A percentile compares a stretch with the other conserved stretches of the same genome.
Evolutionary conservation across 768 basidiomycete genomes (phyloP).

Genomic region (Rossbeevera mucosa): DNA sequence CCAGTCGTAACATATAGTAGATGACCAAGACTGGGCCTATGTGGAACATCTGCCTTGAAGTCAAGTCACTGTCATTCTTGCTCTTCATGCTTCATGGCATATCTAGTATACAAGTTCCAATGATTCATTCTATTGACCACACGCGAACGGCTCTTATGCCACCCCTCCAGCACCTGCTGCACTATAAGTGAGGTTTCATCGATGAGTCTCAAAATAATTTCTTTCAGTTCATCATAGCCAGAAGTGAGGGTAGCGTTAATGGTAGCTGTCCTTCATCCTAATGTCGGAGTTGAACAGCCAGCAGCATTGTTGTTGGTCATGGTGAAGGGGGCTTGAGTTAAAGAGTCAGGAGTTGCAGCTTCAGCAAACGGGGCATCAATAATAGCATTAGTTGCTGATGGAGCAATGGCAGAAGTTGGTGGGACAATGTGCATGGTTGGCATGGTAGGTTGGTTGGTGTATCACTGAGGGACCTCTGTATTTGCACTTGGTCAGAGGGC

Average conservation of each 20-base stretch:
- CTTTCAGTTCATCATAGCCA: neutral
- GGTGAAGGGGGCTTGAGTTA: neutral
- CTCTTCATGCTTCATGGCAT: constrained; percentile 1
- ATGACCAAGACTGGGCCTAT: neutral
- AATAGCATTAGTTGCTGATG: too few species aligned
- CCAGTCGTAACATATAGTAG: too few species aligned
- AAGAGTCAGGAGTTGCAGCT: too few species aligned
- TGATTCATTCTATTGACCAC: neutral
- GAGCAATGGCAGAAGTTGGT: too few species aligned
- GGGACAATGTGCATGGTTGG: too few species aligned
- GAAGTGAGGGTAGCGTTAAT: neutral
- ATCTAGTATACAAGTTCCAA: constrained; percentile 2
- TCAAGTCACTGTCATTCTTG: constrained; percentile 1
- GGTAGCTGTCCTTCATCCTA: neutral
- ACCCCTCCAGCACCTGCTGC: constrained; percentile 4
- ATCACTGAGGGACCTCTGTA: too few species aligned
- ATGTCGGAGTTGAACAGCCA: neutral
- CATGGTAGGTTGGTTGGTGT: too few species aligned
- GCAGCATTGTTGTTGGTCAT: too few species aligned
- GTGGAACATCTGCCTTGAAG: neutral
- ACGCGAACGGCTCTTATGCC: constrained; percentile 3
- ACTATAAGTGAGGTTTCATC: neutral
- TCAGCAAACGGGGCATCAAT: too few species aligned
- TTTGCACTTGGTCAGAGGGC: too few species aligned
- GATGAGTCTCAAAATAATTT: neutral